Evolutionary conservation across 352 stramenopile genomes (phyloP), one percentile per base, ranked within the genome.

Genomic region (Thraustochytrium striatum): DNA sequence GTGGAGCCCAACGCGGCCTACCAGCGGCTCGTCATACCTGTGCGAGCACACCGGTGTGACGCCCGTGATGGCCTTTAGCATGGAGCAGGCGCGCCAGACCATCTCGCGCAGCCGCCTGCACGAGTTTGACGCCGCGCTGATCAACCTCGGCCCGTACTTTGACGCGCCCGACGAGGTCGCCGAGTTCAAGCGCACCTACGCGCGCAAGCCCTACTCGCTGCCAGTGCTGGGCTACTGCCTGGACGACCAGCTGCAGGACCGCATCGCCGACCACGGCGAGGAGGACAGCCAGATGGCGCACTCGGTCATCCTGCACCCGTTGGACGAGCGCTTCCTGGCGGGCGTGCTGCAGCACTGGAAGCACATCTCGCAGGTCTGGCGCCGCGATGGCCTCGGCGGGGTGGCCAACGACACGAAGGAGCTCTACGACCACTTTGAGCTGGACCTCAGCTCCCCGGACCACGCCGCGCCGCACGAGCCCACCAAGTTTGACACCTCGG

Each of bases 151-250:
- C 19, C 2, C 21, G 11, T 43, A 75, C 65, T 75, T 75, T 25
- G 39, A 81, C 33, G 1, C 35, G 41, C 28, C 21, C n/a, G 62
- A 61, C 44, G 3, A 50, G 33, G 36, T 78, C 59, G 25, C 43
- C 13, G 59, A 81, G 52, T 84, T 83, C 53, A 80, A 83, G 53
- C 57, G 78, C 21, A 83, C 73, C 21, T 69, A 82, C 38, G 25
- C 30, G 33, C 3, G 9, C 5, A 32, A 58, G 44, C 65, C 65
- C 5, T 75, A 61, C 65, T 43, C 65, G 44, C 11, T 72, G n/a
- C 44, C 65, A 9, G 41, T 75, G 11, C 44, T 75, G n/a, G 65
- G 65, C 21, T 75, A 75, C 65, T 47, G 8, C 65, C 39, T 58
- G 11, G 39, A 75, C 52, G 65, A 75, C n/a, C n/a, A n/a, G n/a